These are phyloP conservation scores for Graphilbum fragrans DNA, from an alignment of 2,329 filamentous ascomycete genomes.

Conservation along the genomic window DNA sequence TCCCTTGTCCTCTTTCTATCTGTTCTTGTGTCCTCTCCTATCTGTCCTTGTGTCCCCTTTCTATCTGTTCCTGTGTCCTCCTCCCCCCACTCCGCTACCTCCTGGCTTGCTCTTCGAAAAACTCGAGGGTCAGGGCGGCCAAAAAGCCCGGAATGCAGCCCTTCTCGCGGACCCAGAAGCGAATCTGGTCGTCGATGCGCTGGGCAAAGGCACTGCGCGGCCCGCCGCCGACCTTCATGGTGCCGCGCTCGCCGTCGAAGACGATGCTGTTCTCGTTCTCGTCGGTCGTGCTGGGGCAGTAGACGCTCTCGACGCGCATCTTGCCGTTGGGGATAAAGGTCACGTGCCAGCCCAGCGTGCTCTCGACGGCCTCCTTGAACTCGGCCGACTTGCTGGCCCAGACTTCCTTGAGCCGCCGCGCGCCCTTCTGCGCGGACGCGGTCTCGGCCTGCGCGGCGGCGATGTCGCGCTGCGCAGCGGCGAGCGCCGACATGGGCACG, in stretches of 20 bases:
- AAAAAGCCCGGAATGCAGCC: constrained; percentile 90
- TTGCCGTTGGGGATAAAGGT: constrained; percentile 97
- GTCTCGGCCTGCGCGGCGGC: constrained; percentile 57
- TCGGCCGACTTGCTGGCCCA: constrained; percentile 85
- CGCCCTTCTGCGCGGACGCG: constrained; percentile 68
- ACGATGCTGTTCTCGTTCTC: constrained; percentile 65
- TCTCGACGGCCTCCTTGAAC: constrained; percentile 90
- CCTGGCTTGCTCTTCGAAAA: constrained; percentile 59
- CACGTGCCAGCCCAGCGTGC: constrained; percentile 84
- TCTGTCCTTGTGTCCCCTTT: neutral
- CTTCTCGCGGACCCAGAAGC: constrained; percentile 91
- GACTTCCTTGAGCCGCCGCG: constrained; percentile 72
- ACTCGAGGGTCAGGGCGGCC: constrained; percentile 82
- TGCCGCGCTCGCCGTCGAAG: constrained; percentile 87
- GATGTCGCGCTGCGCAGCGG: constrained; percentile 64
- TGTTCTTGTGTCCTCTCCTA: constrained; percentile 3
- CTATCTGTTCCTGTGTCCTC: neutral
- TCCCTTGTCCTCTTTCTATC: too few species aligned
- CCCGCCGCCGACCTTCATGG: constrained; percentile 95
- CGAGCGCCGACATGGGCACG: constrained; percentile 67
- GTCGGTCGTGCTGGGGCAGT: constrained; percentile 57
- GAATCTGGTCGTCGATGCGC: constrained; percentile 75
- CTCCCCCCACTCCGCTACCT: constrained; percentile 1
- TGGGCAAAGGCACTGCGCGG: constrained; percentile 75
- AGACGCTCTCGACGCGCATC: constrained; percentile 80